phyloP scores from a whole-genome alignment of 139 green algal genomes.

The Micromonas commoda region DNA sequence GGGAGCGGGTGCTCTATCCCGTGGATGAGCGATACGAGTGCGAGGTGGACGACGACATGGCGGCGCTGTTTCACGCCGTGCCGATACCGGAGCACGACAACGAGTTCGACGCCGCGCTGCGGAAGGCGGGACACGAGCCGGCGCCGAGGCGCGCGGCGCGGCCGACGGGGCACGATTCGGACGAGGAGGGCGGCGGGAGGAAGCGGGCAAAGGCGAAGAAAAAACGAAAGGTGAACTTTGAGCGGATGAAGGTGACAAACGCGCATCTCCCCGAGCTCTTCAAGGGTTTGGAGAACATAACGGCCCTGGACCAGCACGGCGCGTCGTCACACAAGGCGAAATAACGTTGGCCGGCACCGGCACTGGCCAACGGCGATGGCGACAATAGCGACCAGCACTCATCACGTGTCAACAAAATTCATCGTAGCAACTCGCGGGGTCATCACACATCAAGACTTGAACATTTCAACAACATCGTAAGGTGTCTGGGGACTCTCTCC shows the following conservation, averaged over 20 bases:
- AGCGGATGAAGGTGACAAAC: slow-evolving; percentile 20
- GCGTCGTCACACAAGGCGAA: too few species aligned
- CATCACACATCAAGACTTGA: too few species aligned
- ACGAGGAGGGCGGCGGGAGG: neutral
- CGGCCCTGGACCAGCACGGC: too few species aligned
- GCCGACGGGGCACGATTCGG: neutral
- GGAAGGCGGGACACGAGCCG: neutral
- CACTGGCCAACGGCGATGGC: too few species aligned
- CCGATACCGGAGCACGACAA: neutral
- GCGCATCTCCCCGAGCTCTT: slow-evolving; percentile 6
- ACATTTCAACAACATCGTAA: too few species aligned
- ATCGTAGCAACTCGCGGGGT: too few species aligned
- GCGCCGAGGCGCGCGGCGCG: neutral
- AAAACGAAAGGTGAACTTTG: slow-evolving; percentile 12
- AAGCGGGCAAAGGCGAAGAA: slow-evolving; percentile 9
- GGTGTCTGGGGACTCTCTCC: too few species aligned
- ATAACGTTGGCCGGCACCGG: too few species aligned
- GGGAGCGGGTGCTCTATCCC: slow-evolving; percentile 5
- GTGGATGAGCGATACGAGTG: neutral
- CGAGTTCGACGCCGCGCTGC: slow-evolving; percentile 7
- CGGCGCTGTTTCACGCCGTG: neutral
- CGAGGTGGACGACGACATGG: neutral
- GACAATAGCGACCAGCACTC: too few species aligned
- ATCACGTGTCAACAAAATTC: too few species aligned
- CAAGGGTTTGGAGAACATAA: too few species aligned